A percentile compares a stretch with the other conserved stretches of the same genome.
phyloP scores from a whole-genome alignment of 2,329 filamentous ascomycete species.

The Xylariaceae sp. region DNA sequence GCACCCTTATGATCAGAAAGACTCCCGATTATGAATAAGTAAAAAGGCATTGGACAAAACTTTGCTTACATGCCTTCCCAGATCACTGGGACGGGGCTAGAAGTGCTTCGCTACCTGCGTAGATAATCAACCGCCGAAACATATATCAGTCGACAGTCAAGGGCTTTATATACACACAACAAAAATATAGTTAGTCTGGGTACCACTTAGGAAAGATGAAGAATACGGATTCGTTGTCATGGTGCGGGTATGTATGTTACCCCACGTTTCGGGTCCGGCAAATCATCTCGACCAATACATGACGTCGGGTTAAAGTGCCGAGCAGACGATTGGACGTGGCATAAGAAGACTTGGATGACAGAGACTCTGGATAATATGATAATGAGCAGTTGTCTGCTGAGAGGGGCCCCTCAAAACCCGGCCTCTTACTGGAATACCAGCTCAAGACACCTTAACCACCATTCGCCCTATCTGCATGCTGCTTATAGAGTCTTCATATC shows the following conservation, averaged over 20 bases:
- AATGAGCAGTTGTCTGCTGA: neutral
- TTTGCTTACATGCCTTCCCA: no score
- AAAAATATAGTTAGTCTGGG: neutral
- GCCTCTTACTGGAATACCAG: neutral
- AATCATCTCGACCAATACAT: constrained; percentile 29
- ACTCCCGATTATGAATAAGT: no score
- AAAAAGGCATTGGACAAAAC: no score
- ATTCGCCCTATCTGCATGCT: neutral
- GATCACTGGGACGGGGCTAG: no score
- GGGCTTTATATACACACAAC: neutral
- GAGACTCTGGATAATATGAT: constrained; percentile 1
- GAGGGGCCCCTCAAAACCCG: neutral
- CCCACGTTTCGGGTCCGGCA: constrained; percentile 33
- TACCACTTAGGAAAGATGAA: constrained; percentile 1
- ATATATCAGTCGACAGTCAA: neutral
- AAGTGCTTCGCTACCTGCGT: no score
- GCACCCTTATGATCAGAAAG: no score
- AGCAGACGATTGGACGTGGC: neutral
- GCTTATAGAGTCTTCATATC: neutral
- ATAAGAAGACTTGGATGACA: neutral
- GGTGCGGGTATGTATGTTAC: constrained; percentile 23
- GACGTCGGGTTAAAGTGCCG: constrained; percentile 23
- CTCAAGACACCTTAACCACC: neutral
- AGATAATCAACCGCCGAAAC: no score
- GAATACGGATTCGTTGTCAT: neutral